Base-by-base conservation (phyloP, 768 basidiomycete species). In the Serendipita sp. region DNA sequence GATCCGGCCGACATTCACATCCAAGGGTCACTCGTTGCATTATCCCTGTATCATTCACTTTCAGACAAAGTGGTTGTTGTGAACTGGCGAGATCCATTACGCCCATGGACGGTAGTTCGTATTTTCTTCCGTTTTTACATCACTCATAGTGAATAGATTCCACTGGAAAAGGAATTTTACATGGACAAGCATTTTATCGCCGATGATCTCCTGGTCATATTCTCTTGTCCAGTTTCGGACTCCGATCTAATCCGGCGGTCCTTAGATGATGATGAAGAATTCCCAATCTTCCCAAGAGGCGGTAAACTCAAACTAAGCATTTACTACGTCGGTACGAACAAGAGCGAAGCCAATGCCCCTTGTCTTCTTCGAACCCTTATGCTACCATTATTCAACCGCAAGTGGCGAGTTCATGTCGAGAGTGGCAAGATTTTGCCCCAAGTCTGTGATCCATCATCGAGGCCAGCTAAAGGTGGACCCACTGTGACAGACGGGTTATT, bases 101-200 rank as follows among this genome's bases (percentile, higher is more conserved):
- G 55, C 29, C 33, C 55, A 36, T n/a, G 23, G 27, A 37, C 36
- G 27, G 55, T 60, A 34, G 34, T 23, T 36, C 31, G 34, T n/a
- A 52, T 18, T 52, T 31, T 13, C n/a, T 52, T 29, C 36, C 4
- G 4, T 60, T 27, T 37, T 60, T 33, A n/a, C 10, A 60, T 50
- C 31, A 29, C 55, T 60, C 36, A 60, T n/a, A n/a, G 11, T 37
- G 27, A 60, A 31, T n/a, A 60, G 55, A 60, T 60, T 10, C 16
- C 36, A n/a, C 55, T 60, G n/a, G 55, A 29, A 8, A 60, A 37
- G 18, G 55, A 60, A 29, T 36, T 33, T 27, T 60, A 60, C 34
- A 60, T 60, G 55, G 55, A 60, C n/a, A 31, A 29, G 18, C 55
- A 60, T 36, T 60, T 60, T 29, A 27, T 60, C 36, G 55, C 55